phyloP scores from a whole-genome alignment of 176 grass and related monocot species.

The Pontederia paniculata region DNA sequence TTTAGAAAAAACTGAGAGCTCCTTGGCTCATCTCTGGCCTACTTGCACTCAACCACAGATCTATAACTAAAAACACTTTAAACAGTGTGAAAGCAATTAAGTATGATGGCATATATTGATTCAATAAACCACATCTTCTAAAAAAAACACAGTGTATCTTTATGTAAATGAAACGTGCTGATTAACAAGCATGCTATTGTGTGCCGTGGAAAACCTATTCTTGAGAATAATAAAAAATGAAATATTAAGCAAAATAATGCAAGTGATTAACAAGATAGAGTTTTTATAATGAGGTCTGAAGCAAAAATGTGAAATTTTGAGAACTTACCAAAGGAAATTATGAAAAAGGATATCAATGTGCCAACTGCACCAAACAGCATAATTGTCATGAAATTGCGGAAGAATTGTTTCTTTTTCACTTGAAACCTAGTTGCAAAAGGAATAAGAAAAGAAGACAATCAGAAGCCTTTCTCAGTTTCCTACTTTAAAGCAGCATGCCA shows the following conservation, averaged over 20 bases:
- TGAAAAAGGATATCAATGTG: slow-evolving; percentile 94
- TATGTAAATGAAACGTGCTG: too few relatives aligned
- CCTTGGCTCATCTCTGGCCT: background rate
- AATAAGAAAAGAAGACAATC: slow-evolving; percentile 5
- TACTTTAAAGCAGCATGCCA: background rate
- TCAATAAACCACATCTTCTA: too few relatives aligned
- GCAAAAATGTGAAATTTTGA: background rate
- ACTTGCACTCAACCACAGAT: background rate
- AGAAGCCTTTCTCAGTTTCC: background rate
- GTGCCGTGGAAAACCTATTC: too few relatives aligned
- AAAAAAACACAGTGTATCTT: too few relatives aligned
- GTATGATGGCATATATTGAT: too few relatives aligned
- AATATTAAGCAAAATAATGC: background rate
- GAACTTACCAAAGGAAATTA: slow-evolving; percentile 65
- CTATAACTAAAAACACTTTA: background rate
- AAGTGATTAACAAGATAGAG: background rate
- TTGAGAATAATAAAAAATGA: background rate
- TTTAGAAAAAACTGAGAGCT: background rate
- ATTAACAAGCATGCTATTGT: too few relatives aligned
- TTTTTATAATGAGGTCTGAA: background rate
- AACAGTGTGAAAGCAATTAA: too few relatives aligned
- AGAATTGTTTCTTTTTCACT: slow-evolving; percentile 99
- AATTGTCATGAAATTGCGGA: slow-evolving; percentile 97
- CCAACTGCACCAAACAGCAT: slow-evolving; percentile 83
- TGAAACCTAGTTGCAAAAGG: slow-evolving; percentile 52